Percentiles rank a stretch among this genome's conserved stretches.
These are phyloP conservation scores for Boletus edulis DNA, from an alignment of 768 basidiomycete genomes.

Conservation along the genomic window DNA sequence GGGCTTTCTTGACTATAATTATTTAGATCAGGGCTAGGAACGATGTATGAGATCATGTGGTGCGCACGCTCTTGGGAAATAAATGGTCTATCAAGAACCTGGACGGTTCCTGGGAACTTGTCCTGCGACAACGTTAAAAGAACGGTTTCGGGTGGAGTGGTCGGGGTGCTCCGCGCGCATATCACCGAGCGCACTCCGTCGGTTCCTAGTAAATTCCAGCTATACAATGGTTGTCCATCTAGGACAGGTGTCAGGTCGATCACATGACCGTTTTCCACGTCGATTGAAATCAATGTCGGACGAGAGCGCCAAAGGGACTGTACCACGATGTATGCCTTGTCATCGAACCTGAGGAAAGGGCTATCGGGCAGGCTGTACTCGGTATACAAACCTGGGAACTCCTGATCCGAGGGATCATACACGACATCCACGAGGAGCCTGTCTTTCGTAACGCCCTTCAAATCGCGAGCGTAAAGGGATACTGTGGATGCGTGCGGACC, in stretches of 20 bases:
- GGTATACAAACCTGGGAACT: slow-evolving; percentile 66
- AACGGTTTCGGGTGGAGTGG: slow-evolving; percentile 46
- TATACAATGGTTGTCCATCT: slow-evolving; percentile 31
- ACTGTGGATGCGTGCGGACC: slow-evolving; percentile 61
- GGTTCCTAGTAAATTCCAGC: slow-evolving; percentile 54
- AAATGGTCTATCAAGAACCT: slow-evolving; percentile 41
- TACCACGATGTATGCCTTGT: slow-evolving; percentile 27
- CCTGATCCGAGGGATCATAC: slow-evolving; percentile 34
- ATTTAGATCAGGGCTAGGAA: not conserved
- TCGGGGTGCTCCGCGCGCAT: slow-evolving; percentile 49
- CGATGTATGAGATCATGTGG: not conserved
- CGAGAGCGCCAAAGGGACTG: slow-evolving; percentile 56
- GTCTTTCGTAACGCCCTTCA: slow-evolving; percentile 17
- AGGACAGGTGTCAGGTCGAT: slow-evolving; percentile 27
- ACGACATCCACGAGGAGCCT: slow-evolving; percentile 42
- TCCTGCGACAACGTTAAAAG: slow-evolving; percentile 38
- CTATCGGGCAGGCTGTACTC: slow-evolving; percentile 42
- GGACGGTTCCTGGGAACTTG: slow-evolving; percentile 28
- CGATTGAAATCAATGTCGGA: slow-evolving; percentile 47
- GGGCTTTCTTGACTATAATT: slow-evolving; percentile 39
- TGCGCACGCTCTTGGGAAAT: slow-evolving; percentile 40
- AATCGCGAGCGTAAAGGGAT: slow-evolving; percentile 44
- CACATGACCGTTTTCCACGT: slow-evolving; percentile 39
- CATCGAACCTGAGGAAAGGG: slow-evolving; percentile 37
- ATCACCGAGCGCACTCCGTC: slow-evolving; percentile 43